A percentile compares a stretch with the other conserved stretches of the same genome.
Evolutionary conservation across 192 early-diverging fungal genomes (phyloP).

Genomic region (Rhizoclosmatium globosum): DNA sequence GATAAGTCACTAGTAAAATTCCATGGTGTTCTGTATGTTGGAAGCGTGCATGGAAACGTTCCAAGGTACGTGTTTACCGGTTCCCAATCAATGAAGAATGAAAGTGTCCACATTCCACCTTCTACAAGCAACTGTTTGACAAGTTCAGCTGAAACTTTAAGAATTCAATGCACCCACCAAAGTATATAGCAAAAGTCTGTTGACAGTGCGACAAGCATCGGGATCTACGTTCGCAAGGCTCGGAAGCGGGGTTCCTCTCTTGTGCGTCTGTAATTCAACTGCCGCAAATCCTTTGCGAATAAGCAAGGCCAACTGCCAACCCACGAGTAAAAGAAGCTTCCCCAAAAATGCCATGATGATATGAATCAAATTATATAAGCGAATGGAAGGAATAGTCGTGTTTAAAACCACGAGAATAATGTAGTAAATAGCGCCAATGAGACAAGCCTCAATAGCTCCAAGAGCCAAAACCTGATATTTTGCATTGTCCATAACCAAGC

Average conservation of each 20-base stretch:
- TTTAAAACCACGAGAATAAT: background rate
- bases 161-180: background rate
- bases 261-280: background rate
- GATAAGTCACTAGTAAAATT: conserved; percentile 13
- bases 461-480: background rate
- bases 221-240: background rate
- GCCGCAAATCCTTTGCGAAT: background rate
- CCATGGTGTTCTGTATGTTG: conserved; percentile 9
- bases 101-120: background rate
- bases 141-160: no score
- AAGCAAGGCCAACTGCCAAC: background rate
- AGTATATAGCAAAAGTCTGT: background rate
- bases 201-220: background rate
- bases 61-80: conserved; percentile 4
- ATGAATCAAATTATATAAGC: background rate
- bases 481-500: background rate
- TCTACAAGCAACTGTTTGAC: background rate
- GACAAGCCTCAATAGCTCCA: background rate
- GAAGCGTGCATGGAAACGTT: background rate
- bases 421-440: background rate
- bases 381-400: background rate
- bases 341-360: background rate
- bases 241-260: background rate
- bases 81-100: conserved; percentile 11
- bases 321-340: background rate